Conservation (phyloP, 1,284 basidiomycete genomes). For the Xerocomus minutiporus region DNA sequence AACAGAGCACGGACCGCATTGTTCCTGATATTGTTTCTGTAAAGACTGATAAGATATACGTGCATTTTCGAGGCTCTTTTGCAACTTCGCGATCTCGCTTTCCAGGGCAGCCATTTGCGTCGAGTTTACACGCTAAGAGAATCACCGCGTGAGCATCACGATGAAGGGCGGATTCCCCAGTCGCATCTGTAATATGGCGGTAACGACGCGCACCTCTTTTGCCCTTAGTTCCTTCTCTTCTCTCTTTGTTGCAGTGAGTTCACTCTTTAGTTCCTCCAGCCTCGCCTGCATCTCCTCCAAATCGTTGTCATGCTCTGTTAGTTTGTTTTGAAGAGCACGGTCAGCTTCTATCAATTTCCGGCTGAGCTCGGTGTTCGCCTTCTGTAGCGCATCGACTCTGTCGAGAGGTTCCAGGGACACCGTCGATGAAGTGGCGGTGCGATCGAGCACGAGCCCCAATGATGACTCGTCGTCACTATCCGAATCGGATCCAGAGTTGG, state of each 20-base stretch:
- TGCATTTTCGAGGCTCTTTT: slow-evolving; percentile 65
- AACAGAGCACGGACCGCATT: slow-evolving; percentile 56
- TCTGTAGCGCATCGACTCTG: slow-evolving; percentile 63
- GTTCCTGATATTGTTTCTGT: slow-evolving; percentile 82
- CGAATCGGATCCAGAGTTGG: slow-evolving; percentile 39
- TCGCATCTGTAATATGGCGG: background rate
- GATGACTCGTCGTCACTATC: slow-evolving; percentile 53
- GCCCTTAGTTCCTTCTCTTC: slow-evolving; percentile 85
- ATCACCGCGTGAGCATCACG: slow-evolving; percentile 2
- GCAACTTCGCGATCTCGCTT: slow-evolving; percentile 70
- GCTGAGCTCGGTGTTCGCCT: slow-evolving; percentile 67
- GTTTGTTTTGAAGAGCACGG: slow-evolving; percentile 56
- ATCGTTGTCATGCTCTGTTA: slow-evolving; percentile 71
- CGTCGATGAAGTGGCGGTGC: slow-evolving; percentile 52
- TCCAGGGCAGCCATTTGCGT: slow-evolving; percentile 69
- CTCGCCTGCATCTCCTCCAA: slow-evolving; percentile 69
- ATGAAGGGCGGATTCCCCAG: background rate
- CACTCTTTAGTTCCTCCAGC: slow-evolving; percentile 69
- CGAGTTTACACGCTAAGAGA: slow-evolving; percentile 51
- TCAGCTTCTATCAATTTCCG: slow-evolving; percentile 73
- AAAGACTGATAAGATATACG: slow-evolving; percentile 66
- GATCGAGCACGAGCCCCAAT: slow-evolving; percentile 55
- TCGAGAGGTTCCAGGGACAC: slow-evolving; percentile 63
- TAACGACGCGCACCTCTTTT: slow-evolving; percentile 59
- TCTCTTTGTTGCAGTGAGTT: slow-evolving; percentile 70